These are phyloP conservation scores for Lichtheimia hyalospora DNA, from an alignment of 371 early-diverging fungal species.

Conservation along the genomic window DNA sequence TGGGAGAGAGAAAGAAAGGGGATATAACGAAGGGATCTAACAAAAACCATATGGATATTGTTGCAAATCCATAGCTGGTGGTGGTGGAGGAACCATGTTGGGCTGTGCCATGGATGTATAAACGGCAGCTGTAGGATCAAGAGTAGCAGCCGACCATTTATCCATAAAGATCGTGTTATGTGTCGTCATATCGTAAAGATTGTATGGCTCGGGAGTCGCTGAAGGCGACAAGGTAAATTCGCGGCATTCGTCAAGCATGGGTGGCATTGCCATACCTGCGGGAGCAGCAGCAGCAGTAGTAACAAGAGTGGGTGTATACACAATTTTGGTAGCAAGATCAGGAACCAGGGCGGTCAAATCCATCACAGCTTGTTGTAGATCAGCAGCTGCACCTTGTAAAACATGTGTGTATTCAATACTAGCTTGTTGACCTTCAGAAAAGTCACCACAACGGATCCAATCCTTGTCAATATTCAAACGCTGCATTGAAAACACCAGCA, in stretches of 20 bases:
- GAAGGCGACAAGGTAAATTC: slow-evolving; percentile 15
- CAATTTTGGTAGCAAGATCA: slow-evolving; percentile 16
- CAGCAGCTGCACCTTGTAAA: slow-evolving; percentile 12
- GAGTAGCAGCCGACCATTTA: not conserved
- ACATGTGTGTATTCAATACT: slow-evolving; percentile 10
- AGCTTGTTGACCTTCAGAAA: slow-evolving; percentile 42
- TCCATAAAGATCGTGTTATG: not conserved
- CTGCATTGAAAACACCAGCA: slow-evolving; percentile 25
- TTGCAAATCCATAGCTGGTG: not conserved
- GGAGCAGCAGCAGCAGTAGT: too few relatives aligned
- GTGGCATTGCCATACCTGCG: not conserved
- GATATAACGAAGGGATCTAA: too few relatives aligned
- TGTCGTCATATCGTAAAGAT: not conserved
- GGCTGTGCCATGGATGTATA: not conserved
- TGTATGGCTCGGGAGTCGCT: slow-evolving; percentile 12
- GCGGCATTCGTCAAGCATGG: slow-evolving; percentile 9
- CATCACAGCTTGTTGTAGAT: slow-evolving; percentile 24
- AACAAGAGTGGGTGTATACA: slow-evolving; percentile 12
- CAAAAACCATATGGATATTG: too few relatives aligned
- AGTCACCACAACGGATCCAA: slow-evolving; percentile 44
- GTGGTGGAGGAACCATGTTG: not conserved
- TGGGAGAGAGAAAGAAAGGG: too few relatives aligned
- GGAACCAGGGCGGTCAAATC: slow-evolving; percentile 28
- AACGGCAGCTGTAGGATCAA: not conserved
- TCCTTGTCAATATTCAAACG: slow-evolving; percentile 17